A percentile compares a stretch with the other conserved stretches of the same genome.
Conservation (phyloP, 1,139 yeast genomes). For the Pichia sp. region DNA sequence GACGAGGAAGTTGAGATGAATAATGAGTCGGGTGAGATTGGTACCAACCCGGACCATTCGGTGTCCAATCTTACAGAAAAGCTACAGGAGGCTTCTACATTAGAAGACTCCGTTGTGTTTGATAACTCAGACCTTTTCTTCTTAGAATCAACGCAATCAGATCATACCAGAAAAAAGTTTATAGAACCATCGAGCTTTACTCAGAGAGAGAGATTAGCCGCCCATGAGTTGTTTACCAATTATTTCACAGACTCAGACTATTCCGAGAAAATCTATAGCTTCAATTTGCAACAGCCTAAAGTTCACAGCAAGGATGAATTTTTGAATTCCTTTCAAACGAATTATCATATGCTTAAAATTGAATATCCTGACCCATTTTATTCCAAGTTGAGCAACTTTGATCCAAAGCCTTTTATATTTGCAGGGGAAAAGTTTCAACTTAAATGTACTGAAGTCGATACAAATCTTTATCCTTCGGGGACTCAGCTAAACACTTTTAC, state of each 20-base stretch:
- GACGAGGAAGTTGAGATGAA: not conserved
- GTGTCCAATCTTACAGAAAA: not conserved
- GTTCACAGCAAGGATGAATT: slow-evolving; percentile 18
- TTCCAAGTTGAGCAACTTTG: slow-evolving; percentile 48
- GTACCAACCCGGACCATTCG: not conserved
- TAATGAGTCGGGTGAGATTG: not conserved
- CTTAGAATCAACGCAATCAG: not conserved
- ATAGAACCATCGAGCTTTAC: not conserved
- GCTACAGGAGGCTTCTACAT: slow-evolving; percentile 10
- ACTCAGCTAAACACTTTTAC: not conserved
- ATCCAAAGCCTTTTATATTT: slow-evolving; percentile 52
- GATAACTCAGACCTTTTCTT: slow-evolving; percentile 4
- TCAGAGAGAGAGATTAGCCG: not conserved
- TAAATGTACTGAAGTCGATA: slow-evolving; percentile 28
- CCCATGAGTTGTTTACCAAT: not conserved
- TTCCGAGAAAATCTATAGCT: slow-evolving; percentile 1
- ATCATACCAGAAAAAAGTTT: not conserved
- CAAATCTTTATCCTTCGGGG: slow-evolving; percentile 2
- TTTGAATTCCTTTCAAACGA: slow-evolving; percentile 23
- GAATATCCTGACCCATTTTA: slow-evolving; percentile 64
- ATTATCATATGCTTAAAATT: slow-evolving; percentile 45
- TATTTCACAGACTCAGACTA: slow-evolving; percentile 1
- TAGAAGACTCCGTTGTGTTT: not conserved
- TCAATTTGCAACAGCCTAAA: slow-evolving; percentile 21
- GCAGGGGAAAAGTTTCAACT: slow-evolving; percentile 61